Evolutionary conservation across 768 basidiomycete species (phyloP).

Genomic region (Pisolithus sp.): DNA sequence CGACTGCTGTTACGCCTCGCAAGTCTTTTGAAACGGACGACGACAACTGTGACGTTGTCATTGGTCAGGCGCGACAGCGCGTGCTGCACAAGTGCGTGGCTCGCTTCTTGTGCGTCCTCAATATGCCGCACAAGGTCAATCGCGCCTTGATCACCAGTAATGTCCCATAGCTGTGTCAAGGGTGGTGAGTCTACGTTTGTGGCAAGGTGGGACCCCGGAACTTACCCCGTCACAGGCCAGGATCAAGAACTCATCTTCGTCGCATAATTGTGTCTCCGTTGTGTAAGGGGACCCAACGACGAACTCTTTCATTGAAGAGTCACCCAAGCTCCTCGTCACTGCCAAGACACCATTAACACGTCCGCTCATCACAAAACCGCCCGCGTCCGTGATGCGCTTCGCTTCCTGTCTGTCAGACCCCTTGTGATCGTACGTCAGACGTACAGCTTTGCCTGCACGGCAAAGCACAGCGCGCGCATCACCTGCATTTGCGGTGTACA

Average conservation of each 20-base stretch:
- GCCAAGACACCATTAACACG: constrained; percentile 96
- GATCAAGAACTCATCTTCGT: constrained; percentile 90
- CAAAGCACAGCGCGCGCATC: constrained; percentile 94
- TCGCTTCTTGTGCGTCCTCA: constrained; percentile 78
- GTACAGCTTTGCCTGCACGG: constrained; percentile 82
- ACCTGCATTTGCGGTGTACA: constrained; percentile 95
- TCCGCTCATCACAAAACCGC: constrained; percentile 98
- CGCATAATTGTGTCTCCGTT: constrained; percentile 89
- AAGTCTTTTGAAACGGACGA: constrained; percentile 67
- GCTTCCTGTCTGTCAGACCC: constrained; percentile 96
- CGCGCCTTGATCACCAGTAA: constrained; percentile 84
- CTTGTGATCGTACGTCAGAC: constrained; percentile 98
- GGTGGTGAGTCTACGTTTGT: constrained; percentile 2
- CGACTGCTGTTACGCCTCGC: constrained; percentile 9
- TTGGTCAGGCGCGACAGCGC: constrained; percentile 86
- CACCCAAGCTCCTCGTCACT: constrained; percentile 92
- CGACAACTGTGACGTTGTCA: constrained; percentile 91
- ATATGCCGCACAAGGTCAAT: constrained; percentile 75
- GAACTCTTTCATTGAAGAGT: constrained; percentile 99
- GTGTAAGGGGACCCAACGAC: constrained; percentile 98
- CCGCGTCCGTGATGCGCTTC: constrained; percentile 94
- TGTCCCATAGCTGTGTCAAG: constrained; percentile 82
- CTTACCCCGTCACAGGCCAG: constrained; percentile 96
- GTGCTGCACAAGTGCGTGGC: constrained; percentile 69
- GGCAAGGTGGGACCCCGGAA: constrained; percentile 10